Evolutionary conservation across 805 yeast species (phyloP).

Genomic region (Kuraishia ogatae): DNA sequence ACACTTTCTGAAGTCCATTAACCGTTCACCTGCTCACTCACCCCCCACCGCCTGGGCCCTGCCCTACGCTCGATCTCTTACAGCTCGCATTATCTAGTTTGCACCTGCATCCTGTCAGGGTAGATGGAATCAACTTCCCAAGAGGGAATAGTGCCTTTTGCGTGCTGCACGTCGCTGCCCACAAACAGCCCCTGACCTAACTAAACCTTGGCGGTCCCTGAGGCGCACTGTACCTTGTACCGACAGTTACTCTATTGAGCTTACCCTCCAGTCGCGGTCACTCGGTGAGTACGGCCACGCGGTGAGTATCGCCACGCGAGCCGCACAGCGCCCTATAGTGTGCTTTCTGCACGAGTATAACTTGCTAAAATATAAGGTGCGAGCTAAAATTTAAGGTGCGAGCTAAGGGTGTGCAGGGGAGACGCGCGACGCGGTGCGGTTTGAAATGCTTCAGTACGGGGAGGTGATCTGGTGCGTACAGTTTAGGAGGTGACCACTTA

Average conservation of each 20-base stretch:
- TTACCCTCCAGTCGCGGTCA: background rate
- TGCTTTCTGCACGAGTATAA: too few relatives aligned
- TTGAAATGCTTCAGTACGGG: background rate
- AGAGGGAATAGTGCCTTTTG: background rate
- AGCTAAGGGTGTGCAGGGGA: background rate
- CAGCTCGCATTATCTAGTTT: background rate
- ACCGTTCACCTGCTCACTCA: too few relatives aligned
- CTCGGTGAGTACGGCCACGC: background rate
- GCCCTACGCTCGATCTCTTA: too few relatives aligned
- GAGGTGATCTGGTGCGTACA: background rate
- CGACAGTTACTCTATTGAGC: background rate
- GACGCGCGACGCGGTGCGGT: background rate
- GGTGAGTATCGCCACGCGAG: too few relatives aligned
- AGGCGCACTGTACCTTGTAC: background rate
- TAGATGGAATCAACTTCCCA: background rate
- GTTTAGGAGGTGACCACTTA: too few relatives aligned
- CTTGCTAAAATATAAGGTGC: background rate
- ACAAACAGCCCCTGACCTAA: too few relatives aligned
- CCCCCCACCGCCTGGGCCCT: too few relatives aligned
- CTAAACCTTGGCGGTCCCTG: background rate
- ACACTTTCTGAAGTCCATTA: too few relatives aligned
- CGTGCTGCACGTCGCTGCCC: background rate
- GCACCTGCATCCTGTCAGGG: background rate
- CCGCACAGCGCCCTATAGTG: background rate
- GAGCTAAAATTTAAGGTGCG: background rate